phyloP scores from a whole-genome alignment of 2,329 filamentous ascomycete genomes.

The Diaporthe sp. region DNA sequence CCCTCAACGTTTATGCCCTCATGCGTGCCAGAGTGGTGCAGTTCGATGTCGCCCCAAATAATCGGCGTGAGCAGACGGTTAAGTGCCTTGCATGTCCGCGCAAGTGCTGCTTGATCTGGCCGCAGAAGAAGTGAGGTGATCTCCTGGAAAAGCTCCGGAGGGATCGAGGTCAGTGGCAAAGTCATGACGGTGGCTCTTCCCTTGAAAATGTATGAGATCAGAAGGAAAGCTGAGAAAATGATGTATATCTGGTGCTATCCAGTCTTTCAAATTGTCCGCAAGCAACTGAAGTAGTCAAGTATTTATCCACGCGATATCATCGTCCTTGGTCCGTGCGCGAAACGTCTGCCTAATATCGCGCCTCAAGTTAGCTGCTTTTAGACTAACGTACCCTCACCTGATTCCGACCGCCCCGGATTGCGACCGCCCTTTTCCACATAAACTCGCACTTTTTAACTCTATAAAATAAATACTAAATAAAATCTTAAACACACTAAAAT shows the following conservation, averaged over 20 bases:
- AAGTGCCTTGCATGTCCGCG: not conserved
- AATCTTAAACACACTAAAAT: no score
- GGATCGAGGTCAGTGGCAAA: not conserved
- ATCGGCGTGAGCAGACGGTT: not conserved
- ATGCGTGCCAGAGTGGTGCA: not conserved
- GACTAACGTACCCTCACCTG: no score
- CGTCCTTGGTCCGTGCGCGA: not conserved
- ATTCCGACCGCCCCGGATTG: no score
- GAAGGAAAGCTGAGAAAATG: not conserved
- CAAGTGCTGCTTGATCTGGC: constrained; percentile 1
- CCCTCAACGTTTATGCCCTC: not conserved
- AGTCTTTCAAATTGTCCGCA: not conserved
- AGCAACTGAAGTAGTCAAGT: not conserved
- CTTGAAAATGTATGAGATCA: not conserved
- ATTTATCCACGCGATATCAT: not conserved
- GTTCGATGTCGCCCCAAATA: not conserved
- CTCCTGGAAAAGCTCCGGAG: not conserved
- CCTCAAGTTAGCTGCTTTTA: not conserved
- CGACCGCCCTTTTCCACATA: no score
- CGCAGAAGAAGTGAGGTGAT: constrained; percentile 1
- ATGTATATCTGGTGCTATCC: not conserved
- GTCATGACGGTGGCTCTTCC: not conserved
- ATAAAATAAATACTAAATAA: no score
- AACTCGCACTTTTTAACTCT: no score
- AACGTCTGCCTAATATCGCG: not conserved